Conservation (phyloP, 2,329 filamentous ascomycete genomes). For the Aspergillus proliferans region DNA sequence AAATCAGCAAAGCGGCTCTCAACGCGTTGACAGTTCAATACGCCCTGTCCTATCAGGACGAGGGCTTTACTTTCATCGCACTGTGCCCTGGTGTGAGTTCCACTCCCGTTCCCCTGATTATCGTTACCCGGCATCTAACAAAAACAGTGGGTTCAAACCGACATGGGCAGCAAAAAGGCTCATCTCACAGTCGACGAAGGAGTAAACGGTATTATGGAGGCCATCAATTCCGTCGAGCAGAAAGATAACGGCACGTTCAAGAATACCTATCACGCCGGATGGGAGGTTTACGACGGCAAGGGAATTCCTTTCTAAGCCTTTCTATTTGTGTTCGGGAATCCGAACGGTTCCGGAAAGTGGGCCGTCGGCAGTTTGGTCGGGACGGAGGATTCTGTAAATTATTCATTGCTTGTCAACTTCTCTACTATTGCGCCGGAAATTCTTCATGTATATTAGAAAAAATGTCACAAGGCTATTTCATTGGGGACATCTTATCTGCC, state of each 20-base stretch:
- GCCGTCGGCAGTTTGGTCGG: neutral
- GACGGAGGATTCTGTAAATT: neutral
- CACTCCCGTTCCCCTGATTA: neutral
- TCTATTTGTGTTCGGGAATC: neutral
- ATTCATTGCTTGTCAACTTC: neutral
- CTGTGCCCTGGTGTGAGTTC: constrained; percentile 42
- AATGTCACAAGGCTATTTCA: neutral
- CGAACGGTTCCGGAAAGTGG: neutral
- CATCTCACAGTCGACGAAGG: constrained; percentile 5
- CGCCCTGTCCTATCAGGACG: constrained; percentile 21
- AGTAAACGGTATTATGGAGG: neutral
- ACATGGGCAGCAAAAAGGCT: constrained; percentile 6
- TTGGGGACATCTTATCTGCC: constrained; percentile 9
- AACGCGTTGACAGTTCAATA: constrained; percentile 43
- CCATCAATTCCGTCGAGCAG: neutral
- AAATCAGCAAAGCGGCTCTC: constrained; percentile 45
- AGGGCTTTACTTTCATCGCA: constrained; percentile 40
- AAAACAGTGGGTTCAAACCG: constrained; percentile 5
- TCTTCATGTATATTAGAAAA: neutral
- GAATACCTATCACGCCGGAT: constrained; percentile 4
- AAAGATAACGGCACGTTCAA: constrained; percentile 2
- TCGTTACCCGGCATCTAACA: neutral
- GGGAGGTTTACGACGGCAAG: constrained; percentile 3
- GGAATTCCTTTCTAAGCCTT: neutral
- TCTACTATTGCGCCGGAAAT: neutral